Evolutionary conservation across 306 rosid species (phyloP), one percentile per base, ranked within the genome.

Genomic region (Cicer chorassanicum): DNA sequence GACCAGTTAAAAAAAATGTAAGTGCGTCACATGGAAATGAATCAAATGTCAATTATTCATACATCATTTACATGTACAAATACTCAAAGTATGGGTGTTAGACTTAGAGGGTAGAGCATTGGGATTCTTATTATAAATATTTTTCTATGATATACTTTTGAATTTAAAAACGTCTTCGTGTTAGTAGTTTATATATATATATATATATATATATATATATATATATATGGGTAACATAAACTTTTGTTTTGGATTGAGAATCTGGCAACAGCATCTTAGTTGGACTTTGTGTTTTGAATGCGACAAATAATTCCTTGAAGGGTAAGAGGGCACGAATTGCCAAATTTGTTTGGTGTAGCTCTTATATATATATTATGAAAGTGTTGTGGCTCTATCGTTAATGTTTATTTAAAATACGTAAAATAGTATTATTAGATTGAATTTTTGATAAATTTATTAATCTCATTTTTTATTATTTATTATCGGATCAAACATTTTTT

Each of bases 151-250:
- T 42, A 43, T 9, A 34, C 5, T 14, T n/a, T 73, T 44, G 60
- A 73, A 73, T 34, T 0, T 6, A 49, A 49, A 9, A 69, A 49
- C 1, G 1, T 19, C 7, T 19, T 24, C 10, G 2, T 46, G 19
- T 12, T 14, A 50, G 19, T 14, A 50, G 10, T 42, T 57, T 24
- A 2, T 24, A 8, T 19, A n/a, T 72, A 66, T 36, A 80, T 72
- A 18, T 68, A 72, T 24, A 2, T 24, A 8, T 19, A n/a, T 72
- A 66, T 36, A 80, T 72, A 72, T 24, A 2, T 24, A 8, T 19
- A n/a, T 72, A 66, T 36, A 80, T 72, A 18, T 68, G 48, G 86
- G 78, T 55, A 68, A 53, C 3, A 38, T 42, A 70, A 78, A 45
- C 21, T 66, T 82, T 57, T 48, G 14, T 50, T 73, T 60, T 56